These are phyloP conservation scores for Aspergillus viridinutans DNA, from an alignment of 2,329 filamentous ascomycete species.

Conservation along the genomic window DNA sequence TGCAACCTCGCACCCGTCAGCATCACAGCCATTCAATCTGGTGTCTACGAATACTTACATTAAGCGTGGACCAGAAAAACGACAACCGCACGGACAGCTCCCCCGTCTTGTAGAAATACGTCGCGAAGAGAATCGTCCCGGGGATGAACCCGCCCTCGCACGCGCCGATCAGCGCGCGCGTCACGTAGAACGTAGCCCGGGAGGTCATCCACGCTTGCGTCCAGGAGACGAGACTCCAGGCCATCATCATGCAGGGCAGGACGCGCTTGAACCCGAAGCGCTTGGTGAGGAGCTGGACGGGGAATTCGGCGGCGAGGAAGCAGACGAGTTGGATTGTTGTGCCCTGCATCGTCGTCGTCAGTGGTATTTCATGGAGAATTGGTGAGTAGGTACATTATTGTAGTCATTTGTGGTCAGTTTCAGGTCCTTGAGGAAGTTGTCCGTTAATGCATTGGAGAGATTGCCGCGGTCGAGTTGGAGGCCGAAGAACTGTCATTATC, in stretches of 20 bases:
- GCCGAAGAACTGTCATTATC: slow-evolving; percentile 26
- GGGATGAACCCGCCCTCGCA: slow-evolving; percentile 35
- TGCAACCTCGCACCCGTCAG: slow-evolving; percentile 12
- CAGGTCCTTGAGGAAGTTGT: slow-evolving; percentile 36
- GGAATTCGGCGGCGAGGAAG: slow-evolving; percentile 38
- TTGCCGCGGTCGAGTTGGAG: slow-evolving; percentile 34
- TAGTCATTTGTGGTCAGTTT: slow-evolving; percentile 35
- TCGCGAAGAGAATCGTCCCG: slow-evolving; percentile 39
- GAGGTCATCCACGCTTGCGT: slow-evolving; percentile 33
- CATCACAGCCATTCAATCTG: neutral
- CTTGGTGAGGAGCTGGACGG: slow-evolving; percentile 46
- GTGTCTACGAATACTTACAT: slow-evolving; percentile 9
- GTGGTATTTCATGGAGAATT: neutral
- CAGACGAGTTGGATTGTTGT: slow-evolving; percentile 21
- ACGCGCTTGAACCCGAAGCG: slow-evolving; percentile 44
- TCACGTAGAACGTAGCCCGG: slow-evolving; percentile 34
- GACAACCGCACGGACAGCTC: slow-evolving; percentile 41
- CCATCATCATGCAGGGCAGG: slow-evolving; percentile 44
- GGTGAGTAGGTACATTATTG: slow-evolving; percentile 25
- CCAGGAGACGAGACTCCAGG: slow-evolving; percentile 42
- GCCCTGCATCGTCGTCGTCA: slow-evolving; percentile 8
- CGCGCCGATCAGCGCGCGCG: slow-evolving; percentile 38
- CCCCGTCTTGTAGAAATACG: slow-evolving; percentile 40
- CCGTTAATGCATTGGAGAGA: slow-evolving; percentile 31
- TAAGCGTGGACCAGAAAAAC: slow-evolving; percentile 42